Percentiles rank a stretch among this genome's conserved stretches.
phyloP scores from a whole-genome alignment of 768 basidiomycete genomes.

The Serendipita sp. region DNA sequence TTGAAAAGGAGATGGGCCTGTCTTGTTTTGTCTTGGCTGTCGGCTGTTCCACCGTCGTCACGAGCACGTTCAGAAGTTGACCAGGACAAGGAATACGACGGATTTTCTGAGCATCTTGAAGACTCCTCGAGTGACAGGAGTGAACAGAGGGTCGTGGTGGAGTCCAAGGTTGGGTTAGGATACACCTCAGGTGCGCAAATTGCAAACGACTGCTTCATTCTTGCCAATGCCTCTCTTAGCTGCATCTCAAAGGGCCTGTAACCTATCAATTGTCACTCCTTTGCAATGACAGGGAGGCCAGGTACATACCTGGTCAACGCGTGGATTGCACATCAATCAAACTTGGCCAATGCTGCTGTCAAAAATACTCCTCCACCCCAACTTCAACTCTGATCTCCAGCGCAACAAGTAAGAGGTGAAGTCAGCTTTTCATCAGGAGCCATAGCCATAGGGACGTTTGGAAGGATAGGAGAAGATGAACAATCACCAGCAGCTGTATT shows the following conservation, averaged over 20 bases:
- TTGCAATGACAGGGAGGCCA: neutral
- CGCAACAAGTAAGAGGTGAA: too few relatives aligned
- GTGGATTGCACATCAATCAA: neutral
- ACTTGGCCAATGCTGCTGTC: too few relatives aligned
- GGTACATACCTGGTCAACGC: neutral
- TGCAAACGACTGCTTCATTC: too few relatives aligned
- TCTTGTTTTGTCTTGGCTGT: neutral
- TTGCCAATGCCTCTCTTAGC: neutral
- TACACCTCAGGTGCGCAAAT: too few relatives aligned
- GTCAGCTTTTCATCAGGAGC: neutral
- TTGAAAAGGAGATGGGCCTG: neutral
- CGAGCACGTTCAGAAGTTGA: too few relatives aligned
- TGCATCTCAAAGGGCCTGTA: neutral
- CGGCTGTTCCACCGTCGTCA: neutral
- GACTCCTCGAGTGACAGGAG: too few relatives aligned
- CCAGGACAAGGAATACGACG: too few relatives aligned
- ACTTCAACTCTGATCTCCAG: neutral
- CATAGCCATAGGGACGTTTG: neutral
- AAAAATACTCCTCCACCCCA: too few relatives aligned
- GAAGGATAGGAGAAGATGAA: neutral
- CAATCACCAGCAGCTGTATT: too few relatives aligned
- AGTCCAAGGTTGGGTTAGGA: too few relatives aligned
- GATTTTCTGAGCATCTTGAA: too few relatives aligned
- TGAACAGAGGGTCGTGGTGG: too few relatives aligned
- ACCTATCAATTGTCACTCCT: neutral